These are phyloP conservation scores for Jacaranda copaia DNA, from an alignment of 257 asterid genomes.

Conservation along the genomic window DNA sequence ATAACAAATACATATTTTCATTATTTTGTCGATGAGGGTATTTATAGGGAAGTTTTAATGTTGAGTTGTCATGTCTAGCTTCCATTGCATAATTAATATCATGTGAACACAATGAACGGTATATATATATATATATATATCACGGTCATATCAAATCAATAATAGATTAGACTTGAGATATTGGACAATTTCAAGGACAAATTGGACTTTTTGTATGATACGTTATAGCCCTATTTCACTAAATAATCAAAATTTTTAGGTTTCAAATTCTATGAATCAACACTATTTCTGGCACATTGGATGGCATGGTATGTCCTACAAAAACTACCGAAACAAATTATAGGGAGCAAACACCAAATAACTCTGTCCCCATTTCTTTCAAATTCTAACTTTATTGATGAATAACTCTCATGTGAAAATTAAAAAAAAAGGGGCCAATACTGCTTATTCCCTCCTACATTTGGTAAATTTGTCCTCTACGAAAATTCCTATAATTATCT, in stretches of 20 bases:
- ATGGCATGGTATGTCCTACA: conserved; percentile 27
- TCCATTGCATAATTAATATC: too few species aligned
- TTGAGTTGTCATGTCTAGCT: too few species aligned
- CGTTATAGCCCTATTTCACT: too few species aligned
- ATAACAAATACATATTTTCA: too few species aligned
- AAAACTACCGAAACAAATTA: conserved; percentile 16
- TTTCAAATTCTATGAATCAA: conserved; percentile 15
- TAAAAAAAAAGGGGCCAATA: conserved; percentile 37
- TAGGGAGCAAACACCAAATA: conserved; percentile 28
- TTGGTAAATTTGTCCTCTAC: conserved; percentile 33
- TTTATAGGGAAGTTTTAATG: too few species aligned
- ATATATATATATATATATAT: too few species aligned
- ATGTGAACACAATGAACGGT: too few species aligned
- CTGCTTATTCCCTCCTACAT: conserved; percentile 26
- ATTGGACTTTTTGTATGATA: too few species aligned
- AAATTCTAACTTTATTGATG: conserved; percentile 28
- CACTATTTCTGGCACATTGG: background rate
- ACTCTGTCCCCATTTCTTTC: conserved; percentile 36
- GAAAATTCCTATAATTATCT: conserved; percentile 15
- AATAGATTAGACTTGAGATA: too few species aligned
- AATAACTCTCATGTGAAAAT: background rate
- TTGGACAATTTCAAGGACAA: too few species aligned
- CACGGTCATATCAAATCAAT: too few species aligned
- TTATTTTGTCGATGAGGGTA: too few species aligned
- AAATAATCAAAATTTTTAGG: background rate